Conservation (phyloP, 208 protist species). For the Trypanosoma grayi region DNA sequence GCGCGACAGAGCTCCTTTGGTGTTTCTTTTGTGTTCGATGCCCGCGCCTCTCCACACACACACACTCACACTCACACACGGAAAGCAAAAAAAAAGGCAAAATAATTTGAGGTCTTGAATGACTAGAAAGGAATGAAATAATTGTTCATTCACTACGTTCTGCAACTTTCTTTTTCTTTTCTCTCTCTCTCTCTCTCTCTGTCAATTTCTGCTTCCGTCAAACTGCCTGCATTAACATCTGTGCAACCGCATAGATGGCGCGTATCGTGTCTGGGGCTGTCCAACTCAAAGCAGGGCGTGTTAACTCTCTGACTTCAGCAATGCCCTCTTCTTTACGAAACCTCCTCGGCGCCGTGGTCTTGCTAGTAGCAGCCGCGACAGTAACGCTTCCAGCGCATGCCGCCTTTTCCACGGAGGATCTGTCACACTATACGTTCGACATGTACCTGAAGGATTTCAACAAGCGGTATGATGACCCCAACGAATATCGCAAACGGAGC, state of each 20-base stretch:
- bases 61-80: no score
- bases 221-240: no score
- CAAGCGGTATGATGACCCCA: slow-evolving; percentile 33
- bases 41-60: no score
- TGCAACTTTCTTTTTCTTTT: neutral
- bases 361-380: neutral
- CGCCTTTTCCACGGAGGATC: neutral
- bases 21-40: no score
- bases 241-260: no score
- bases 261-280: no score
- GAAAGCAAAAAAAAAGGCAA: no score
- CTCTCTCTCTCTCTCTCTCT: neutral
- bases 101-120: no score
- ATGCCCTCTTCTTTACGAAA: neutral
- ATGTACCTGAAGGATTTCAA: slow-evolving; percentile 31
- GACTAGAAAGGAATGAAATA: no score
- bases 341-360: neutral
- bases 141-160: neutral
- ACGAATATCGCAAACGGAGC: slow-evolving; percentile 34
- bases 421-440: slow-evolving; percentile 28
- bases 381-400: neutral
- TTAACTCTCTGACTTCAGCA: neutral
- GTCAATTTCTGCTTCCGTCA: no score
- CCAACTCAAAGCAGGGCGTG: no score
- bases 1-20: no score